phyloP scores from a whole-genome alignment of 164 flowering plant genomes.

The Akebia trifoliata region DNA sequence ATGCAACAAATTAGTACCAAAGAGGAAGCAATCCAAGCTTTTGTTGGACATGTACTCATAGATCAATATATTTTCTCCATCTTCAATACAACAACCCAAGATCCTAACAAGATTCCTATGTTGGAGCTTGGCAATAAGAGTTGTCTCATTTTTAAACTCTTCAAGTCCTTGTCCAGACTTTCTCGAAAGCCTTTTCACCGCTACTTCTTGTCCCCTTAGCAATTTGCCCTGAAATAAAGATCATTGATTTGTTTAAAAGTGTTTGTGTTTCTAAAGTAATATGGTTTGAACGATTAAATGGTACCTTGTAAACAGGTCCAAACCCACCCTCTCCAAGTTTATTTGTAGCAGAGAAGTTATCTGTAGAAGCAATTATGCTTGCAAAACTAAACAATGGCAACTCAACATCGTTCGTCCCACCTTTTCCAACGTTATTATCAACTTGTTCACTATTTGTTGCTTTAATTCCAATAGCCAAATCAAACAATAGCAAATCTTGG shows the following conservation, averaged over 20 bases:
- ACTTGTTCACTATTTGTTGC: not conserved
- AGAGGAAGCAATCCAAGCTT: not conserved
- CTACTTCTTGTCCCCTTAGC: not conserved
- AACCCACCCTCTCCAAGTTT: not conserved
- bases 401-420: not conserved
- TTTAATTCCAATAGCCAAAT: not conserved
- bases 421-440: not conserved
- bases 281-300: not conserved
- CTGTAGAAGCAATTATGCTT: not conserved
- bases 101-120: slow-evolving; percentile 8
- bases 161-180: slow-evolving; percentile 3
- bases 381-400: slow-evolving; percentile 10
- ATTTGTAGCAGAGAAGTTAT: not conserved
- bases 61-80: not conserved
- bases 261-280: not conserved
- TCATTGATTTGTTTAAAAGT: no score
- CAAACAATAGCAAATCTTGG: not conserved
- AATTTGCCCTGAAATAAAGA: not conserved
- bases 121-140: slow-evolving; percentile 7
- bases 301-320: slow-evolving; percentile 1
- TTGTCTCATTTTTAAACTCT: slow-evolving; percentile 9
- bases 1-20: no score
- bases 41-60: slow-evolving; percentile 5
- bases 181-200: not conserved
- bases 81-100: slow-evolving; percentile 10